phyloP scores from a whole-genome alignment of 179 eudicot species.

The Silene vulgaris region DNA sequence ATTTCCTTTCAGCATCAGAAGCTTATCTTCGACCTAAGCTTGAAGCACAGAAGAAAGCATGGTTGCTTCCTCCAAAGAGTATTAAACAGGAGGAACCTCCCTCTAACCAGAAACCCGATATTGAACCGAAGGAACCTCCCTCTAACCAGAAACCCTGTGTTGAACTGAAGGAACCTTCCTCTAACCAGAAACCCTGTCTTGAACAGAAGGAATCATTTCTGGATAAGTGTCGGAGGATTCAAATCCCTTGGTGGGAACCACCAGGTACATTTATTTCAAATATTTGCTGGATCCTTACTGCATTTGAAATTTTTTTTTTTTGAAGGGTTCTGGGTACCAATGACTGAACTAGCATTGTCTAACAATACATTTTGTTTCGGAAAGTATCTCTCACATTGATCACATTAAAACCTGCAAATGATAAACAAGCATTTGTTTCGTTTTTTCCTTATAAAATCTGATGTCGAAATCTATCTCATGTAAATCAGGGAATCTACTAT shows the following conservation, averaged over 20 bases:
- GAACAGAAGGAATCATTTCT: conserved; percentile 39
- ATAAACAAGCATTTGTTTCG: neutral
- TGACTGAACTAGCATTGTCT: neutral
- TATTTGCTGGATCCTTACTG: conserved; percentile 26
- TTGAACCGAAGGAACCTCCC: conserved; percentile 26
- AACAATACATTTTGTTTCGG: conserved; percentile 1
- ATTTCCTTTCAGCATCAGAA: conserved; percentile 44
- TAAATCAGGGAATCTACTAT: neutral
- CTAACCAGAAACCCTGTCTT: conserved; percentile 31
- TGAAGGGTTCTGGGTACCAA: conserved; percentile 1
- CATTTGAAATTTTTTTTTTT: conserved; percentile 26
- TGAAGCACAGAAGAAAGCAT: conserved; percentile 52
- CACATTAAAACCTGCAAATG: conserved; percentile 9
- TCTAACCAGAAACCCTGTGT: conserved; percentile 31
- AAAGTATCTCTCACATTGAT: neutral
- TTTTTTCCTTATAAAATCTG: neutral
- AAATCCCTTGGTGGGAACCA: conserved; percentile 73
- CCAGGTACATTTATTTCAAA: conserved; percentile 61
- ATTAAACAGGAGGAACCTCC: conserved; percentile 28
- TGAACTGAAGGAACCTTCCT: conserved; percentile 33
- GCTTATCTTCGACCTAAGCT: conserved; percentile 45
- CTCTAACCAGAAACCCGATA: conserved; percentile 30
- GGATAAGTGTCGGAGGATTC: conserved; percentile 60
- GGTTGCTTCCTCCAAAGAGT: conserved; percentile 33
- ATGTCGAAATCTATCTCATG: neutral